Conservation (phyloP, 345 rosid genomes). For the Hevea brasiliensis region DNA sequence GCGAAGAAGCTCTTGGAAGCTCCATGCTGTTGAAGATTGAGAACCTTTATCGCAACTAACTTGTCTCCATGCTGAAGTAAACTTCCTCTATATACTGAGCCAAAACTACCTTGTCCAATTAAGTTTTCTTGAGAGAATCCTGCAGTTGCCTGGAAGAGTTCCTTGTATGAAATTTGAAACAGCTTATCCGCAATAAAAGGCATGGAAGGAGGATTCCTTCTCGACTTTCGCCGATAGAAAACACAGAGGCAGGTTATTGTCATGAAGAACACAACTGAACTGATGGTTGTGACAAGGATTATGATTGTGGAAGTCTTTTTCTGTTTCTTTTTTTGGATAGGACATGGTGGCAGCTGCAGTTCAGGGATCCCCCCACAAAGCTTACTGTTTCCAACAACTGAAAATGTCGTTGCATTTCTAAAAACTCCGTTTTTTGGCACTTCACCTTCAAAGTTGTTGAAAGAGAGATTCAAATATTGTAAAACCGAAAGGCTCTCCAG, state of each 20-base stretch:
- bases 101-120: too few relatives aligned
- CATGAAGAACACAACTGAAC: not conserved
- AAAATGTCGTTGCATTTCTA: too few relatives aligned
- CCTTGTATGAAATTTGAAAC: not conserved
- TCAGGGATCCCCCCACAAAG: constrained; percentile 16
- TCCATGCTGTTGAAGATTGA: too few relatives aligned
- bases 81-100: too few relatives aligned
- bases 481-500: too few relatives aligned
- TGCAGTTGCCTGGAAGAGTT: not conserved
- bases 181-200: not conserved
- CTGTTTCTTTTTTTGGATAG: not conserved
- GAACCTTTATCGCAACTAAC: too few relatives aligned
- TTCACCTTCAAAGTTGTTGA: too few relatives aligned
- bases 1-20: too few relatives aligned
- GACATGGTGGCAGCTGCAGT: constrained; percentile 7
- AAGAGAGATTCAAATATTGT: too few relatives aligned
- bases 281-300: not conserved
- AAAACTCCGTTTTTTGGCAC: too few relatives aligned
- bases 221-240: not conserved
- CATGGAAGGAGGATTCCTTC: not conserved
- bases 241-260: not conserved
- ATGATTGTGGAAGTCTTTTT: too few relatives aligned
- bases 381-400: too few relatives aligned
- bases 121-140: constrained; percentile 5
- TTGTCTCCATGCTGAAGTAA: not conserved